phyloP scores from a whole-genome alignment of 148 eudicot genomes.

The Camellia japonica region DNA sequence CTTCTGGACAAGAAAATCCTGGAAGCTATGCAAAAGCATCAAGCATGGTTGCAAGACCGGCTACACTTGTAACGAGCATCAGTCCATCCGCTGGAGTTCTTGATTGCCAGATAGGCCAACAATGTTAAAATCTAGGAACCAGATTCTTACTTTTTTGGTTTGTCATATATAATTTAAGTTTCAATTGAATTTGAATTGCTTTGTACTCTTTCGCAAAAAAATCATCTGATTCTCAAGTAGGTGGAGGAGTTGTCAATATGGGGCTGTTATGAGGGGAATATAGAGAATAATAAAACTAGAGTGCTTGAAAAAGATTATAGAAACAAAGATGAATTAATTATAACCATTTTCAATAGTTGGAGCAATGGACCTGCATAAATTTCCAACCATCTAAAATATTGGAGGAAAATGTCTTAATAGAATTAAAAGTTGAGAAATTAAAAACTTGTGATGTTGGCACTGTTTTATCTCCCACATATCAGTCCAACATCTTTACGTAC shows the following conservation, averaged over 20 bases:
- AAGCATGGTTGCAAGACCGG: slow-evolving; percentile 33
- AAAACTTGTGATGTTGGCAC: no score
- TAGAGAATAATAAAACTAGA: neutral
- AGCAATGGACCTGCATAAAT: neutral
- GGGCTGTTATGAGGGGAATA: neutral
- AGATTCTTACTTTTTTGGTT: neutral
- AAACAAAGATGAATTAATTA: neutral
- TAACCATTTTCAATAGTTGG: neutral
- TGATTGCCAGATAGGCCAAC: slow-evolving; percentile 23
- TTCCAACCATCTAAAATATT: neutral
- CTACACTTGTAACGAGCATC: slow-evolving; percentile 17
- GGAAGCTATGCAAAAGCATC: slow-evolving; percentile 28
- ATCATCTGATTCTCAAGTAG: neutral
- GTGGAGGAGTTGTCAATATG: neutral
- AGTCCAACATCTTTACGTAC: no score
- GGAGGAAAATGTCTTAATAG: neutral
- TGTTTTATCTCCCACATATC: no score
- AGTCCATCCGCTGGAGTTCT: slow-evolving; percentile 24
- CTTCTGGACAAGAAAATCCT: slow-evolving; percentile 21
- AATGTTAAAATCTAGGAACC: slow-evolving; percentile 10
- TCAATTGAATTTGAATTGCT: neutral
- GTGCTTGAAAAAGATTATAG: neutral
- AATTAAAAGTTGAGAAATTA: neutral
- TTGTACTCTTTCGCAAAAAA: neutral
- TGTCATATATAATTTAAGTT: neutral